These are phyloP conservation scores for Cnidoscolus chayamansa DNA, from an alignment of 441 rosid genomes.

Conservation along the genomic window DNA sequence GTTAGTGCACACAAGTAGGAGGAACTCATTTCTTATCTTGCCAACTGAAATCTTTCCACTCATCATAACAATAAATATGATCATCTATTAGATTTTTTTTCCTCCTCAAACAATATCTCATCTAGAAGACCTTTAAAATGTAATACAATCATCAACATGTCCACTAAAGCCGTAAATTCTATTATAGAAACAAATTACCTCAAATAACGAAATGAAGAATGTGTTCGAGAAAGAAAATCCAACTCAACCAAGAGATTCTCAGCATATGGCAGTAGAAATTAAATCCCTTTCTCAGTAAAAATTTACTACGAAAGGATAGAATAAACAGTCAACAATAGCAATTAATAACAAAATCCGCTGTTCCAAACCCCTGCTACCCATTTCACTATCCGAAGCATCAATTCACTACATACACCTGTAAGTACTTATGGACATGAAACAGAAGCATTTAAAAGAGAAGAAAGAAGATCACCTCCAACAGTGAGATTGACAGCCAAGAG, in stretches of 20 bases:
- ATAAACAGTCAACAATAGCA: constrained; percentile 4
- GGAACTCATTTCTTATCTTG: background rate
- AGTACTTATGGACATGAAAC: background rate
- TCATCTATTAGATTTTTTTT: background rate
- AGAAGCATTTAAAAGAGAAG: background rate
- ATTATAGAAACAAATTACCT: background rate
- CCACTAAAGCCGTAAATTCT: background rate
- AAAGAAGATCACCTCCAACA: constrained; percentile 57
- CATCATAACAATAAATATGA: background rate
- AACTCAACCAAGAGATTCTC: background rate
- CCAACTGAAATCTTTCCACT: background rate
- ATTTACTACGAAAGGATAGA: background rate
- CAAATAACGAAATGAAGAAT: background rate
- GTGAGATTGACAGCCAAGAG: constrained; percentile 71
- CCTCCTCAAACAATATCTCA: background rate
- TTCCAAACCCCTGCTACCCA: constrained; percentile 19
- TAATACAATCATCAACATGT: background rate
- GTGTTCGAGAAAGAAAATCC: constrained; percentile 9
- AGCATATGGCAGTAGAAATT: background rate
- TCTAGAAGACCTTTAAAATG: background rate
- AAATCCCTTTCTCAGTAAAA: background rate
- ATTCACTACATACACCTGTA: background rate
- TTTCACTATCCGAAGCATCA: constrained; percentile 14
- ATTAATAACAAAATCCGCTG: background rate
- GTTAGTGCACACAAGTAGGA: background rate